Conservation (phyloP, 177 flowering plant genomes). For the Telopea speciosissima region DNA sequence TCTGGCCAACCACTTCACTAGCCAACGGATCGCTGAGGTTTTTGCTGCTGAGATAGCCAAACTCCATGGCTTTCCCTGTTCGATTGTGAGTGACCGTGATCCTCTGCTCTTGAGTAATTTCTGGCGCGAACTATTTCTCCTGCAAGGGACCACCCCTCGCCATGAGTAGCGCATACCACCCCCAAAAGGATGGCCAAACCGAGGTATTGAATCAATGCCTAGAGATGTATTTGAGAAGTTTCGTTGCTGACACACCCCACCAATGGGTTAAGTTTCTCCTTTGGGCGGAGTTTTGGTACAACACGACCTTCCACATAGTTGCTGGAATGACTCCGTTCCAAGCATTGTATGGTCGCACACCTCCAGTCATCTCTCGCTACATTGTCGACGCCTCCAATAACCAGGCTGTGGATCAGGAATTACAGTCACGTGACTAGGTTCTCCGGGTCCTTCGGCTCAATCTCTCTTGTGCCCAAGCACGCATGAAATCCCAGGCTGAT, state of each 20-base stretch:
- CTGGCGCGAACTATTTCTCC: background rate
- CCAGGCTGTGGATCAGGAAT: no score
- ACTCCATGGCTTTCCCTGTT: background rate
- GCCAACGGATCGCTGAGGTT: background rate
- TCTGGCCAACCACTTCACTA: background rate
- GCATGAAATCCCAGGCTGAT: no score
- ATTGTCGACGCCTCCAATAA: no score
- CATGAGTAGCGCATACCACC: background rate
- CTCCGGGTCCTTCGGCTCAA: no score
- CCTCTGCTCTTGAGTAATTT: background rate
- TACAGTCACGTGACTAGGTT: no score
- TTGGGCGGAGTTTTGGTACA: conserved; percentile 1
- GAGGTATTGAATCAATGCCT: background rate
- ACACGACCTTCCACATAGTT: background rate
- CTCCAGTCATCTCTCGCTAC: no score
- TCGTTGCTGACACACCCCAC: background rate
- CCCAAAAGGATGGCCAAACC: background rate
- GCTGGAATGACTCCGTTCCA: background rate
- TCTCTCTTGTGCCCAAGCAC: no score
- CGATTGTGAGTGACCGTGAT: background rate
- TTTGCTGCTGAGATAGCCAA: background rate
- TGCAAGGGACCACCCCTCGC: background rate
- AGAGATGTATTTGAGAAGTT: background rate
- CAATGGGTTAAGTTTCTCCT: background rate
- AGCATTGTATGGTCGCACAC: background rate